Evolutionary conservation across 352 stramenopile genomes (phyloP).

Genomic region (Phytopythium delawarense): DNA sequence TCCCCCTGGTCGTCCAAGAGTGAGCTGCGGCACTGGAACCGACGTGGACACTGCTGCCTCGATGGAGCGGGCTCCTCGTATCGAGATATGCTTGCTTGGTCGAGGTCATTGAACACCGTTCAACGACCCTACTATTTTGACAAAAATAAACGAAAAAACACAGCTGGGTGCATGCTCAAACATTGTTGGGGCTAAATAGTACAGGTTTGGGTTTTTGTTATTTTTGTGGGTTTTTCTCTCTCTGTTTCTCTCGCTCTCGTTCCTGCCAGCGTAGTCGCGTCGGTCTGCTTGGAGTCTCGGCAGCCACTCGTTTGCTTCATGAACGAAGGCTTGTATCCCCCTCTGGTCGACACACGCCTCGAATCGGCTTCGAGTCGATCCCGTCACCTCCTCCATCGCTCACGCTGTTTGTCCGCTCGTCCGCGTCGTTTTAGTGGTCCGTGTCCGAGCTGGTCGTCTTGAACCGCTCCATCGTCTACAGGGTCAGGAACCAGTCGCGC

Average conservation of each 20-base stretch:
- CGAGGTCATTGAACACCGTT: constrained; percentile 71
- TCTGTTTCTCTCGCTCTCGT: not conserved
- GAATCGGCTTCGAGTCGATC: not conserved
- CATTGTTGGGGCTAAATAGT: not conserved
- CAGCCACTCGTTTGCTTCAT: not conserved
- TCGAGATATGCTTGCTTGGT: too few relatives aligned
- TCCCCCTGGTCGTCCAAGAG: not conserved
- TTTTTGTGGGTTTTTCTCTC: not conserved
- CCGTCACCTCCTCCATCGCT: not conserved
- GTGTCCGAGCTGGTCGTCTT: not conserved
- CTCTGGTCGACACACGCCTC: not conserved
- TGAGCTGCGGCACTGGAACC: not conserved
- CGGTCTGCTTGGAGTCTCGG: not conserved
- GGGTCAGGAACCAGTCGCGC: constrained; percentile 70
- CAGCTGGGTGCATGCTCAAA: too few relatives aligned
- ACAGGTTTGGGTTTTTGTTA: not conserved
- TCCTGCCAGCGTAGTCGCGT: not conserved
- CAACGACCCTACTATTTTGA: too few relatives aligned
- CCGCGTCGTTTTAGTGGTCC: not conserved
- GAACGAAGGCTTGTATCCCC: too few relatives aligned
- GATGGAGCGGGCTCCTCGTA: constrained; percentile 8
- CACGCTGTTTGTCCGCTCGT: not conserved
- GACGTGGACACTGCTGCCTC: not conserved
- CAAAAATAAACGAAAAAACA: too few relatives aligned
- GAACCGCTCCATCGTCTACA: constrained; percentile 9